Percentiles rank a stretch among this genome's conserved stretches.
These are phyloP conservation scores for Melastoma candidum DNA, from an alignment of 441 rosid genomes.

Conservation along the genomic window DNA sequence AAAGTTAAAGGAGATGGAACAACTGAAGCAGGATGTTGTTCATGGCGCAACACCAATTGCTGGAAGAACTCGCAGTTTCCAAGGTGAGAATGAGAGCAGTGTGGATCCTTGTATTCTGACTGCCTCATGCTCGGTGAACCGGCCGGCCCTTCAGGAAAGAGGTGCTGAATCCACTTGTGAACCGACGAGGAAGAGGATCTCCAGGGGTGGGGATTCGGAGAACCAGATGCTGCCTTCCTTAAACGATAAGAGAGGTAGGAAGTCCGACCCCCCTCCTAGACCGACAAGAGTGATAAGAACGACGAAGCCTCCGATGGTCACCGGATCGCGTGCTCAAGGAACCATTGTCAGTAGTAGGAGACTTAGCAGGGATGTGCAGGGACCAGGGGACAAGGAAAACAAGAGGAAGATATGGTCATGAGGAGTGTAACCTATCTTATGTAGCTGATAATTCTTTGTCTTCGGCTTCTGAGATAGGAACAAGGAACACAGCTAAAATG, in stretches of 20 bases:
- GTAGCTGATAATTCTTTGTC: neutral
- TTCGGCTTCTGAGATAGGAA: conserved; percentile 4
- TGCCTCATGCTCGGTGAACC: conserved; percentile 44
- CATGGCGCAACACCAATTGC: conserved; percentile 36
- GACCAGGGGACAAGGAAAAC: conserved; percentile 41
- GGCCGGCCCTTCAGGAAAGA: conserved; percentile 32
- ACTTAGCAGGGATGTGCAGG: conserved; percentile 34
- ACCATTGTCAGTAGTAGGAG: conserved; percentile 32
- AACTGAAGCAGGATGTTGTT: conserved; percentile 33
- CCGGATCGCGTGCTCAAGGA: conserved; percentile 22
- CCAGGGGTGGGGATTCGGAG: conserved; percentile 72
- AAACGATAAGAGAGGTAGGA: conserved; percentile 47
- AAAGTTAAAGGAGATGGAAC: conserved; percentile 61
- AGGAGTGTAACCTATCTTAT: conserved; percentile 7
- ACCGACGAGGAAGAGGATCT: conserved; percentile 52
- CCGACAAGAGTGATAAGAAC: conserved; percentile 38
- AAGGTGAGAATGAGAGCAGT: conserved; percentile 35
- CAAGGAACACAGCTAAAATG: neutral
- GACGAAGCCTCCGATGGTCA: conserved; percentile 25
- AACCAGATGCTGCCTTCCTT: conserved; percentile 32
- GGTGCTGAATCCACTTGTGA: conserved; percentile 28
- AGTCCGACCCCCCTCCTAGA: conserved; percentile 76
- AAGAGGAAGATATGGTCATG: conserved; percentile 75
- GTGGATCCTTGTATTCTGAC: conserved; percentile 45
- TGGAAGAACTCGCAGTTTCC: conserved; percentile 27